A percentile compares a stretch with the other conserved stretches of the same genome.
Evolutionary conservation across 306 rosid genomes (phyloP).

Genomic region (Dryas octopetala): DNA sequence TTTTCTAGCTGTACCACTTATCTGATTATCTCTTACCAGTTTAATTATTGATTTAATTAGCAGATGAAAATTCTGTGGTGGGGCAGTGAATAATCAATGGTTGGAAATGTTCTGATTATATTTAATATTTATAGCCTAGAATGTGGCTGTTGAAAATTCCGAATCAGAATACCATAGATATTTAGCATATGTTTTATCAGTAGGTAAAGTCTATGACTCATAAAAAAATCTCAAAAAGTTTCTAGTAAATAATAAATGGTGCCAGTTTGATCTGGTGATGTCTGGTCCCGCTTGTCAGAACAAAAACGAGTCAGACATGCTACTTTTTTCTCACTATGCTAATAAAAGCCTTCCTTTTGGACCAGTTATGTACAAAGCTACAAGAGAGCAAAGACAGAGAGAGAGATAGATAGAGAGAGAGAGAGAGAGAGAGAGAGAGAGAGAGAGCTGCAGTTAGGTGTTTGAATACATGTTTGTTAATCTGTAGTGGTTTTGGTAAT

Average conservation of each 20-base stretch:
- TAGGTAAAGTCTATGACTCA: neutral
- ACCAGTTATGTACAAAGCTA: neutral
- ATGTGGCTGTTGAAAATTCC: too few relatives aligned
- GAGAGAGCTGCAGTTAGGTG: neutral
- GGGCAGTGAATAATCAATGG: neutral
- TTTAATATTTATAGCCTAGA: too few relatives aligned
- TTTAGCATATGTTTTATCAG: neutral
- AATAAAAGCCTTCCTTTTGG: neutral
- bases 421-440: neutral
- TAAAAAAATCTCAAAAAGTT: neutral
- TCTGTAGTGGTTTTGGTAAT: neutral
- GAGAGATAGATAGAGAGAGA: neutral
- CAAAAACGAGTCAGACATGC: neutral
- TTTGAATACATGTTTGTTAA: neutral
- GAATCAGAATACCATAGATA: too few relatives aligned
- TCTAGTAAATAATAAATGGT: slow-evolving; percentile 1
- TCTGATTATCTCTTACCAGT: neutral
- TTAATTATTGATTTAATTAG: neutral
- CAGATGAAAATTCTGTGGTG: too few relatives aligned
- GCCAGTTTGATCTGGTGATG: neutral
- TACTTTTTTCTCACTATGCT: neutral
- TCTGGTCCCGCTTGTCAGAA: too few relatives aligned
- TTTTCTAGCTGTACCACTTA: neutral
- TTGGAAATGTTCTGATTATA: neutral
- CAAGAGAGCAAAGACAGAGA: neutral